Percentiles rank a stretch among this genome's conserved stretches.
phyloP scores from a whole-genome alignment of 139 green algal species.

The Picochlorum costavermella region DNA sequence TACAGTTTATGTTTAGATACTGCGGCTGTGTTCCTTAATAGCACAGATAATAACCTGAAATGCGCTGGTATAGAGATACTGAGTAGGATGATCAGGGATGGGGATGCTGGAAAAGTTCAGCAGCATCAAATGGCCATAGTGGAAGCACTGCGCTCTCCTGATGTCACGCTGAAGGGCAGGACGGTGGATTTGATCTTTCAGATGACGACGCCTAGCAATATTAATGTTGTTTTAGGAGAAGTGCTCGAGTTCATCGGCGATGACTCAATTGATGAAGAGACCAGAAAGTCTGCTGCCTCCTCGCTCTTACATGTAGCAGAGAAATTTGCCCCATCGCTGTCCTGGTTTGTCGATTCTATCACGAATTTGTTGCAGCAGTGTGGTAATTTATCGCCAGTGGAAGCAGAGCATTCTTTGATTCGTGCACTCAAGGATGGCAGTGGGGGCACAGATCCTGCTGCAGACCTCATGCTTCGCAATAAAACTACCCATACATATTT shows the following conservation, averaged over 20 bases:
- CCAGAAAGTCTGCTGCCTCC: constrained; percentile 28
- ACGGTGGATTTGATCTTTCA: constrained; percentile 93
- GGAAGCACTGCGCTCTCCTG: constrained; percentile 91
- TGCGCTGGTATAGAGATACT: constrained; percentile 84
- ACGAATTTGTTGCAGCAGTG: constrained; percentile 39
- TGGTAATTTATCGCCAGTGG: not conserved
- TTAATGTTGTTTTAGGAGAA: constrained; percentile 84
- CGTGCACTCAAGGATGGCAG: constrained; percentile 80
- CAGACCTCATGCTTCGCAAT: constrained; percentile 32
- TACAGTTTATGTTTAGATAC: constrained; percentile 62
- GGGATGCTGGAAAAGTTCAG: constrained; percentile 43
- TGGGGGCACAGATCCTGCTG: constrained; percentile 30
- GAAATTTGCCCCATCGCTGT: constrained; percentile 64
- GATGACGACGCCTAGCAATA: constrained; percentile 91
- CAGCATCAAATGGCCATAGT: constrained; percentile 92
- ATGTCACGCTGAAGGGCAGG: constrained; percentile 90
- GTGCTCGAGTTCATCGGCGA: constrained; percentile 80
- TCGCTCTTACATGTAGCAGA: constrained; percentile 73
- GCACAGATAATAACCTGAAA: constrained; percentile 66
- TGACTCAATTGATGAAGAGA: constrained; percentile 43
- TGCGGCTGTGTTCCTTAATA: constrained; percentile 68
- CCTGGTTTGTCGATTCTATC: constrained; percentile 89
- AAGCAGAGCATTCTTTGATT: constrained; percentile 65
- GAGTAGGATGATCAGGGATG: constrained; percentile 58
- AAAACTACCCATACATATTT: constrained; percentile 53